phyloP scores from a whole-genome alignment of 495 filamentous ascomycete species.

The Annulohypoxylon bovei region DNA sequence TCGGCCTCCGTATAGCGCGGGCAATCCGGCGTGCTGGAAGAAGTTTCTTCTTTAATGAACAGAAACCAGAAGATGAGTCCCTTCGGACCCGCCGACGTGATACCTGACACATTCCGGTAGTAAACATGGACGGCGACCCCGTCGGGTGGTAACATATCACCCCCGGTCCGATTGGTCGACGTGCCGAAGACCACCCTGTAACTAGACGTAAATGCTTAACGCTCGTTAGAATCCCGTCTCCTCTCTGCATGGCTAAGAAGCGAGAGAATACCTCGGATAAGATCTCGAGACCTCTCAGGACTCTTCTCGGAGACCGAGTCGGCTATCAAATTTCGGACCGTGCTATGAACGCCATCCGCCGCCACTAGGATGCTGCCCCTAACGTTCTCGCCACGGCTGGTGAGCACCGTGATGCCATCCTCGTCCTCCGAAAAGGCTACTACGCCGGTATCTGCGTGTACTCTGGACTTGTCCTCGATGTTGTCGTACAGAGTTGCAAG shows the following conservation, averaged over 20 bases:
- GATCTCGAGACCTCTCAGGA: constrained; percentile 2
- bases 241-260: too few relatives aligned
- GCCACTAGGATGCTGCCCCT: constrained; percentile 38
- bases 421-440: constrained; percentile 30
- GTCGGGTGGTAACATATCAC: constrained; percentile 1
- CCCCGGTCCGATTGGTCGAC: constrained; percentile 15
- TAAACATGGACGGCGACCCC: constrained; percentile 34
- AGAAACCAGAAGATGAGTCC: constrained; percentile 47
- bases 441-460: constrained; percentile 23
- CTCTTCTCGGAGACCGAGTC: constrained; percentile 21
- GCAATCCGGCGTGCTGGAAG: constrained; percentile 20
- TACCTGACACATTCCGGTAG: constrained; percentile 31
- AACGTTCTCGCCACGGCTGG: constrained; percentile 29
- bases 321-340: constrained; percentile 32
- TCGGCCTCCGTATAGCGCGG: constrained; percentile 34
- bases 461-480: constrained; percentile 32
- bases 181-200: constrained; percentile 42
- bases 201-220: constrained; percentile 25
- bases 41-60: constrained; percentile 36
- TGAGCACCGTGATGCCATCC: constrained; percentile 30
- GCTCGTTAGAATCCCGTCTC: neutral
- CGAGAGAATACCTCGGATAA: neutral
- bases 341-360: constrained; percentile 40
- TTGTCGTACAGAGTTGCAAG: constrained; percentile 30
- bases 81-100: constrained; percentile 12